Base-by-base conservation (phyloP, 176 grass and related monocot species). In the Aegilops speltoides region DNA sequence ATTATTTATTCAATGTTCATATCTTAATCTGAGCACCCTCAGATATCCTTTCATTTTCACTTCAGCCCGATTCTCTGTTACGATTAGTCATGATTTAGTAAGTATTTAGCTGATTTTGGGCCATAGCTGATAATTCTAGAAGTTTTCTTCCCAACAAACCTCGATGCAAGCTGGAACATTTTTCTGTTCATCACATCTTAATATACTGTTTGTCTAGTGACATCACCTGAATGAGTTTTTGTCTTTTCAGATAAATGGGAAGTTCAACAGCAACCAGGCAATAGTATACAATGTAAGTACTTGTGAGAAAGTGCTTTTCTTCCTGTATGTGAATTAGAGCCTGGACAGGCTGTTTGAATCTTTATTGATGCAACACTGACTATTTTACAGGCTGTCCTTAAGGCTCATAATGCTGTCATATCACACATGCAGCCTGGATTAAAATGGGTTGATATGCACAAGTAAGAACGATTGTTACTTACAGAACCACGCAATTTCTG, bases 361-460 rank as follows among this genome's bases (percentile, higher is more conserved):
- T n/a, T 83, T 83, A 56, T 59, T 74, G 13, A 78, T 76, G 32
- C 57, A 23, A 87, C 16, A 20, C 3, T 52, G 23, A 73, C 45
- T 82, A 62, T 73, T 79, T 9, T 67, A 46, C 88, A 98, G 96
- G 90, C 94, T 89, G 96, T 98, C n/a, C 93, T 94, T 88, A 88
- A 88, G 68, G 96, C 96, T 78, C 96, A 98, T 80, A 84, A 96
- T 91, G 87, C 66, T 78, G 96, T 98, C 40, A 86, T 98, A 86
- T 85, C 84, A 80, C 82, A 91, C 61, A 96, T 98, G 93, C 64
- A 25, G 71, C 92, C 96, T 86, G 93, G 93, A 88, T 82, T 96
- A 73, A 88, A 88, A 78, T 98, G 92, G 92, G 19, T 96, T 61
- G 84, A 94, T 61, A 96, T 98, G 96, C 96, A 96, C 90, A 93